Evolutionary conservation across 2,329 filamentous ascomycete genomes (phyloP), one percentile per base, ranked within the genome.

Genomic region (Penicillium sp.): DNA sequence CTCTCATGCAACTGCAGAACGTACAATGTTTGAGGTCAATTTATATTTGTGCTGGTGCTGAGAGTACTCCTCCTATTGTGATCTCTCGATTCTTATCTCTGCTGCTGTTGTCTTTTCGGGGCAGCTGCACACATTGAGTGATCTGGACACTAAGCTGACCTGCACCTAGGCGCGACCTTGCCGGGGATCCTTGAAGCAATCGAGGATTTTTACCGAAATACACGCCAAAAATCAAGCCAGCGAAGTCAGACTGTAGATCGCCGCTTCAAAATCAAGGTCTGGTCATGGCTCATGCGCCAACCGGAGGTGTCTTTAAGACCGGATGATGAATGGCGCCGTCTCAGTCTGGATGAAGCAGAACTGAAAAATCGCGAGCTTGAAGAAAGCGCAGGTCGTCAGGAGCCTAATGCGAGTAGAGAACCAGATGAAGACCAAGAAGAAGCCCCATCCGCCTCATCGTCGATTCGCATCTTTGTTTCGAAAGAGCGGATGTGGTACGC

Each of bases 401-500:
- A n/a, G 4, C 57, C 48, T 22, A 57, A n/a, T 6, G 57, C 52
- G 19, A 22, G 19, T 22, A 22, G 19, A 22, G 19, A 22, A 22
- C 19, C 19, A 6, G 48, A 52, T 11, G 42, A 33, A 16, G 45
- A 58, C 13, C 37, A 59, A 30, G 52, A 56, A 22, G 53, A 65
- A 49, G 2, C 38, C 13, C 14, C 54, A 22, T 13, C 48, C 8
- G 16, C 52, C 33, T 4, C 58, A n/a, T 46, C 64, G 1, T 51
- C 56, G 25, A 35, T 71, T 42, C 78, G 79, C 38, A 73, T 86
- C 7, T 82, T 77, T 68, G 82, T 85, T 7, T 85, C 81, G 6
- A 78, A 83, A 64, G 81, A 85, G 55, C 79, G 84, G 38, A 82
- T 83, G 28, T 89, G 87, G 85, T 78, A 82, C 58, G 84, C 85